These are phyloP conservation scores for Chlorella vulgaris DNA, from an alignment of 139 green algal genomes.

Conservation along the genomic window DNA sequence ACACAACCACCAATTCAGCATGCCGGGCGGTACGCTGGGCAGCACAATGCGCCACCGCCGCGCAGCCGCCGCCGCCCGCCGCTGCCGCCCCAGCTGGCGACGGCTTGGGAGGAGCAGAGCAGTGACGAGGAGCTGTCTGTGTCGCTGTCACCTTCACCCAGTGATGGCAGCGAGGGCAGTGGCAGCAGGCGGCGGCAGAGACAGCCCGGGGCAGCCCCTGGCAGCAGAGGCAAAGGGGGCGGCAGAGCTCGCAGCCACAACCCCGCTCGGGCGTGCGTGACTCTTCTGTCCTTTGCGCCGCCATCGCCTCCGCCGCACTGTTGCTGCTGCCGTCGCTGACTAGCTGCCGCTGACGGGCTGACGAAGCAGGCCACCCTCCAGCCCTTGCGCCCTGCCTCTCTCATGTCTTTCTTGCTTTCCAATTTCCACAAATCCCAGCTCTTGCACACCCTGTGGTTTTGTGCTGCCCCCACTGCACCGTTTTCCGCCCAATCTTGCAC, in stretches of 20 bases:
- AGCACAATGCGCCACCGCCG: neutral
- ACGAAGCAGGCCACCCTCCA: too few relatives aligned
- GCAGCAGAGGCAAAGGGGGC: neutral
- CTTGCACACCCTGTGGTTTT: neutral
- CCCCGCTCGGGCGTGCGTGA: neutral
- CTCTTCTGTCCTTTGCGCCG: neutral
- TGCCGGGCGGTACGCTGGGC: too few relatives aligned
- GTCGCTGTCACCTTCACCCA: too few relatives aligned
- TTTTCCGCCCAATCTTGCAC: neutral
- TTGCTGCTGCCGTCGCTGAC: too few relatives aligned
- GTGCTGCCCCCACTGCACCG: neutral
- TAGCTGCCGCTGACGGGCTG: too few relatives aligned
- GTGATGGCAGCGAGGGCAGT: neutral
- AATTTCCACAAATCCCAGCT: too few relatives aligned
- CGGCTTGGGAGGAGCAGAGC: neutral
- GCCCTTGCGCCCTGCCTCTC: neutral
- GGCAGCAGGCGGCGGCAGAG: neutral
- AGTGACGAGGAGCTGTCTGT: neutral
- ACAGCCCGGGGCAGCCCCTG: neutral
- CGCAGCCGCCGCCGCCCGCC: neutral
- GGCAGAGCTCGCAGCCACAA: neutral
- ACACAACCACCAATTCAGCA: too few relatives aligned
- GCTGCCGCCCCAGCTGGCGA: neutral
- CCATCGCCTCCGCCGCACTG: neutral
- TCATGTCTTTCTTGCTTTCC: neutral